These are phyloP conservation scores for Pseudonitzschia multiseries DNA, from an alignment of 108 stramenopile species.

Conservation along the genomic window DNA sequence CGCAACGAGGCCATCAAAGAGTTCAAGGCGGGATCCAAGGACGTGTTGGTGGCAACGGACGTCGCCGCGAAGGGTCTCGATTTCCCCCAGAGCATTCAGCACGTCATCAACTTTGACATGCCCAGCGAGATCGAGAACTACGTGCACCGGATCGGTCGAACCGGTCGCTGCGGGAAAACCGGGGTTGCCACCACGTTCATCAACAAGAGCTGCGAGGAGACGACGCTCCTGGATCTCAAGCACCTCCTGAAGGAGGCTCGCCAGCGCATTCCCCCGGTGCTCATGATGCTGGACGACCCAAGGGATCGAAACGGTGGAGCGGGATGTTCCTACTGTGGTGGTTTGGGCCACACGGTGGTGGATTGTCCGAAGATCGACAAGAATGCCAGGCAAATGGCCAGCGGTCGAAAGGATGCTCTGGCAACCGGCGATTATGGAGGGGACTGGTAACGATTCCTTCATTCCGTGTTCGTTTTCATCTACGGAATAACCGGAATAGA, in stretches of 20 bases:
- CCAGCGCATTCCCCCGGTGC: conserved; percentile 97
- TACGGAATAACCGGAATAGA: too few species aligned
- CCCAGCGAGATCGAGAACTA: conserved; percentile 99
- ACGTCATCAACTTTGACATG: conserved; percentile 99
- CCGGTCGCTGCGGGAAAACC: conserved; percentile 98
- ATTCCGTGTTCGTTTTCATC: background rate
- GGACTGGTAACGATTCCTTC: conserved; percentile 55
- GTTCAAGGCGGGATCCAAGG: conserved; percentile 93
- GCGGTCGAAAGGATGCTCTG: conserved; percentile 88
- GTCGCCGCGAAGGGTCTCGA: conserved; percentile 99
- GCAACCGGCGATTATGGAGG: conserved; percentile 89
- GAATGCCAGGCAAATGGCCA: conserved; percentile 91
- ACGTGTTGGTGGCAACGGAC: conserved; percentile 98
- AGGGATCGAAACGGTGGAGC: conserved; percentile 74
- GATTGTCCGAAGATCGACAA: conserved; percentile 99
- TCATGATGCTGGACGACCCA: conserved; percentile 97
- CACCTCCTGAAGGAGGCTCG: conserved; percentile 97
- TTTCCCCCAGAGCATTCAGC: conserved; percentile 94
- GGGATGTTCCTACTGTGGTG: conserved; percentile 99
- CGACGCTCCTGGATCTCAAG: conserved; percentile 94
- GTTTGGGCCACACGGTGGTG: conserved; percentile 97
- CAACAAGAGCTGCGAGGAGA: conserved; percentile 93
- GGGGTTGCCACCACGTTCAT: conserved; percentile 99
- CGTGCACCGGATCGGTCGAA: conserved; percentile 96
- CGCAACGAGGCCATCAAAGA: conserved; percentile 92